Evolutionary conservation across 352 stramenopile species (phyloP).

Genomic region (Poterioochromonas sp.): DNA sequence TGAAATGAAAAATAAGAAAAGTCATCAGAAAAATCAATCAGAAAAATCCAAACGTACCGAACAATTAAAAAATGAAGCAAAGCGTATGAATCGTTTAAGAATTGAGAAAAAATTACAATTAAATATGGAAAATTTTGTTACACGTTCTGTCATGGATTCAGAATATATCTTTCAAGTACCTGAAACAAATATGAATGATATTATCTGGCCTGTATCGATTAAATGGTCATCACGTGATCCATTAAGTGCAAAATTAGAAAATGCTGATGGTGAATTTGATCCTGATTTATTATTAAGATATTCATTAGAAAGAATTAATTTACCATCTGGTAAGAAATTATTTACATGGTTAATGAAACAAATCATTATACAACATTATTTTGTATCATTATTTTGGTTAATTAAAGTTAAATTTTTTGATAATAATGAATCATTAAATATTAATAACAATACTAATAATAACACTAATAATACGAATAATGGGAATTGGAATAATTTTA

Average conservation of each 20-base stretch:
- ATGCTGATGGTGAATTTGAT: constrained; percentile 18
- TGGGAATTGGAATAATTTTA: no score
- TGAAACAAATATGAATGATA: background rate
- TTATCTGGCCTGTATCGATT: background rate
- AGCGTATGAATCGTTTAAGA: background rate
- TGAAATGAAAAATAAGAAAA: constrained; percentile 31
- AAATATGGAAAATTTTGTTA: constrained; percentile 16
- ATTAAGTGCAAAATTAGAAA: background rate
- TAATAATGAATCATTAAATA: background rate
- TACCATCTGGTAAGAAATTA: constrained; percentile 1
- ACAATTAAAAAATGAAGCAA: constrained; percentile 4
- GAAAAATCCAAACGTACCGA: background rate
- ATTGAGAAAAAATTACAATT: constrained; percentile 9
- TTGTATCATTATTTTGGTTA: constrained; percentile 28
- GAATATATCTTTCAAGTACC: constrained; percentile 7
- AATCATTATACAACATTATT: constrained; percentile 6
- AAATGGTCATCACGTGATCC: constrained; percentile 6
- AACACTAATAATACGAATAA: no score
- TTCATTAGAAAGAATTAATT: constrained; percentile 26
- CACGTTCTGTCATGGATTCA: constrained; percentile 4
- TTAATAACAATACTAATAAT: no score
- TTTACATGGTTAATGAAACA: constrained; percentile 21
- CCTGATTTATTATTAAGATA: constrained; percentile 31
- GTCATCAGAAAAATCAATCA: background rate
- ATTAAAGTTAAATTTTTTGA: constrained; percentile 33